phyloP scores from a whole-genome alignment of 352 stramenopile genomes.

The Pythium guiyangense region DNA sequence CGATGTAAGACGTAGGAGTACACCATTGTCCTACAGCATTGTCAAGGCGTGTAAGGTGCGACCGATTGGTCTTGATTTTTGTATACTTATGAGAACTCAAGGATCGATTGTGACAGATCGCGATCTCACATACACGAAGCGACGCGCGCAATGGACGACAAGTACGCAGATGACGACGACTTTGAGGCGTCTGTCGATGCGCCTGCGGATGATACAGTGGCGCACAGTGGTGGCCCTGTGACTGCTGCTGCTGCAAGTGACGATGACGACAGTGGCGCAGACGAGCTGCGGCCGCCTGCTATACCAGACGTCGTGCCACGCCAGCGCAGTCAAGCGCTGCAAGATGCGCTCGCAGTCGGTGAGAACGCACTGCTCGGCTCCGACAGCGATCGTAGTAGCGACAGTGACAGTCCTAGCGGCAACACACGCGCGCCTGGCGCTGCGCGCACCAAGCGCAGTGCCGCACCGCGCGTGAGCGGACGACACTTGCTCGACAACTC shows the following conservation, averaged over 20 bases:
- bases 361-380: slow-evolving; percentile 2
- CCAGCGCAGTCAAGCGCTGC: slow-evolving; percentile 6
- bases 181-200: slow-evolving; percentile 16
- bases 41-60: too few species aligned
- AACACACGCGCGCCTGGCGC: background rate
- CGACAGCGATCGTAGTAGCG: background rate
- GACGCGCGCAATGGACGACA: slow-evolving; percentile 6
- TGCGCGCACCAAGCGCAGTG: background rate
- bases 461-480: slow-evolving; percentile 5
- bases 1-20: too few species aligned
- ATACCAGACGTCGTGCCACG: background rate
- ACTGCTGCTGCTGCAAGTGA: background rate
- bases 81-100: too few species aligned
- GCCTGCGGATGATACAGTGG: background rate
- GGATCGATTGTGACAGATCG: too few species aligned
- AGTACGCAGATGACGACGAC: slow-evolving; percentile 20
- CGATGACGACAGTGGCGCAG: background rate
- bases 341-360: slow-evolving; percentile 7
- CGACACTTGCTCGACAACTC: slow-evolving; percentile 34
- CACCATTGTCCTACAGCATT: too few species aligned
- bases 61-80: too few species aligned
- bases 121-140: too few species aligned
- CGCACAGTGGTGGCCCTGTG: background rate
- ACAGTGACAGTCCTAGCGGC: background rate
- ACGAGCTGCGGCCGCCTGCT: slow-evolving; percentile 10